Conservation (phyloP, 108 stramenopile species). For the Hondaea fermentalgiana region DNA sequence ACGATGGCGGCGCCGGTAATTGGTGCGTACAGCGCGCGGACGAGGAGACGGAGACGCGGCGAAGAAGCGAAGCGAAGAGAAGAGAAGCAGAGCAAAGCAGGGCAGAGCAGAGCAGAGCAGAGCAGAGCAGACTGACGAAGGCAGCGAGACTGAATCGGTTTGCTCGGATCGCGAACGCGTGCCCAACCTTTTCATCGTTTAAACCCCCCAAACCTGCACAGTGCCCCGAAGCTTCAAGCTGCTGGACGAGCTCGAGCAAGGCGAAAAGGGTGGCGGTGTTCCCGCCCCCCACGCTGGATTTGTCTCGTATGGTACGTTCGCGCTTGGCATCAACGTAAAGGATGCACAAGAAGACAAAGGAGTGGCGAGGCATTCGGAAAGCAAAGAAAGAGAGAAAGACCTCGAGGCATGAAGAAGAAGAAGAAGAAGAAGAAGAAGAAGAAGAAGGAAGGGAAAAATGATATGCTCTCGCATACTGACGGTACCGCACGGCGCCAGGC, state of each 20-base stretch:
- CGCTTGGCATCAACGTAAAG: too few species aligned
- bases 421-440: too few species aligned
- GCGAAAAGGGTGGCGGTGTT: background rate
- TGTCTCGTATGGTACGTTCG: background rate
- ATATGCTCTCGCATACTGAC: too few species aligned
- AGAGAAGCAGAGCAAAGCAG: background rate
- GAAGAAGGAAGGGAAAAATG: too few species aligned
- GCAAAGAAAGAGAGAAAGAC: too few species aligned
- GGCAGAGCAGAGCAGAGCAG: too few species aligned
- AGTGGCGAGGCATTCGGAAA: too few species aligned
- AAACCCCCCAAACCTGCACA: background rate
- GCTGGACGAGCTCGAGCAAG: background rate
- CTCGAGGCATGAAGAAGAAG: too few species aligned
- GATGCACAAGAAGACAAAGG: too few species aligned
- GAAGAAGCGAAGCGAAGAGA: background rate
- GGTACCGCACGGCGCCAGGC: background rate
- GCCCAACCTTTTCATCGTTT: background rate
- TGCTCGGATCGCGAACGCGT: too few species aligned
- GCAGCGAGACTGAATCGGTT: too few species aligned
- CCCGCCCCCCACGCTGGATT: background rate
- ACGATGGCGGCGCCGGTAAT: background rate
- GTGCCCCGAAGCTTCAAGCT: constrained; percentile 11
- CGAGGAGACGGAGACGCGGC: background rate
- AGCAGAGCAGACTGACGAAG: too few species aligned
- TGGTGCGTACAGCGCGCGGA: background rate